These are phyloP conservation scores for Serendipita sp. DNA, from an alignment of 768 basidiomycete species.

Conservation along the genomic window DNA sequence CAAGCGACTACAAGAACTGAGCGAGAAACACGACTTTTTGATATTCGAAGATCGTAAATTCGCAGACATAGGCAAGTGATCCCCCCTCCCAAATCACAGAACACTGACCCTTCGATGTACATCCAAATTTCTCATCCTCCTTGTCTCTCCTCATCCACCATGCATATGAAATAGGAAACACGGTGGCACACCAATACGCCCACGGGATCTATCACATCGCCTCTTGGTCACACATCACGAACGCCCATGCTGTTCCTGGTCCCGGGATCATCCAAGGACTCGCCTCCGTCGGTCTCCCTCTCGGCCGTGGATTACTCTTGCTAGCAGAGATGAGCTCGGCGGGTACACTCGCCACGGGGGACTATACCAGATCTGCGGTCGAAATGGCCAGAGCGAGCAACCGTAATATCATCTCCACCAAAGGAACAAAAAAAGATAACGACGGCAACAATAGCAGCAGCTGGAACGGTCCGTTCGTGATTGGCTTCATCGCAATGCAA, in stretches of 20 bases:
- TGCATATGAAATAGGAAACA: constrained; percentile 55
- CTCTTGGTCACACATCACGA: constrained; percentile 91
- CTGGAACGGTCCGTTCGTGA: constrained; percentile 42
- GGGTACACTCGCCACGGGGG: constrained; percentile 67
- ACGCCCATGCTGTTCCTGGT: constrained; percentile 94
- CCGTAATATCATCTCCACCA: constrained; percentile 19
- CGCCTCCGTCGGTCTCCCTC: constrained; percentile 66
- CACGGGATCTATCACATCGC: constrained; percentile 87
- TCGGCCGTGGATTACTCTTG: constrained; percentile 73
- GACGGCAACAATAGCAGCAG: no score
- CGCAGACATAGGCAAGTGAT: constrained; percentile 77
- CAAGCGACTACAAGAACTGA: constrained; percentile 49
- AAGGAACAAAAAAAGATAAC: no score
- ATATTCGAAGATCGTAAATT: constrained; percentile 99
- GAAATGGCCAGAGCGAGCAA: constrained; percentile 70
- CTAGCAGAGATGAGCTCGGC: constrained; percentile 94
- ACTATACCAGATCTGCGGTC: constrained; percentile 73
- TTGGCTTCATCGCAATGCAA: constrained; percentile 88
- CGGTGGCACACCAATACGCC: constrained; percentile 88
- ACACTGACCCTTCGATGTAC: constrained; percentile 5
- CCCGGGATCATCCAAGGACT: constrained; percentile 88
- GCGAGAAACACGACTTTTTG: constrained; percentile 73
- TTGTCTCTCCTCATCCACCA: neutral
- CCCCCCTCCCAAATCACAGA: neutral
- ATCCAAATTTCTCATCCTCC: neutral